phyloP scores from a whole-genome alignment of 208 protist species.

The Wallacemonas sp. region DNA sequence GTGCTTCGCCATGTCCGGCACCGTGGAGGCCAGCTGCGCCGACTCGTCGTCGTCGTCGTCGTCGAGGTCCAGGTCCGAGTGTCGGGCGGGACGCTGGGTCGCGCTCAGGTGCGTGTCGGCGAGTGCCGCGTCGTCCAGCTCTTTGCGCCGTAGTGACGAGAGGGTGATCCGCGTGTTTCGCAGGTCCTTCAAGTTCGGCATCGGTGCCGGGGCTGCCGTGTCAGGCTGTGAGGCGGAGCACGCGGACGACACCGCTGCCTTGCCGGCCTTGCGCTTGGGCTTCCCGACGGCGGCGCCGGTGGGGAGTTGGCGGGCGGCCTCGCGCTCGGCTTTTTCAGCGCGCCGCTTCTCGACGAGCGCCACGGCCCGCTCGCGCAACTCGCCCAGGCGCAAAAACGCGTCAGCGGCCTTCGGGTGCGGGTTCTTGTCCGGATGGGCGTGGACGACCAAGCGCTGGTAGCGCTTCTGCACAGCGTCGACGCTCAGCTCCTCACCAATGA shows the following conservation, averaged over 20 bases:
- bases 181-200: slow-evolving; percentile 36
- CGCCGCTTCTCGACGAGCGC: slow-evolving; percentile 23
- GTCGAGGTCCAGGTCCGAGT: slow-evolving; percentile 13
- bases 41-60: slow-evolving; percentile 26
- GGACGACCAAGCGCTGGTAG: slow-evolving; percentile 78
- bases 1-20: slow-evolving; percentile 22
- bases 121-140: slow-evolving; percentile 61
- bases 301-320: not conserved
- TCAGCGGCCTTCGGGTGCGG: slow-evolving; percentile 67
- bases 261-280: slow-evolving; percentile 1
- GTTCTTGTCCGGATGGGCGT: slow-evolving; percentile 90
- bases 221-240: slow-evolving; percentile 11
- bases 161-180: slow-evolving; percentile 68
- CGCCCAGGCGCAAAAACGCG: slow-evolving; percentile 70
- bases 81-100: slow-evolving; percentile 24
- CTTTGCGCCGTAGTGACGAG: slow-evolving; percentile 74
- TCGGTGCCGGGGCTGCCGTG: too few species aligned
- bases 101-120: slow-evolving; percentile 35
- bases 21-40: slow-evolving; percentile 36
- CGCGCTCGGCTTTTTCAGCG: not conserved
- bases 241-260: not conserved
- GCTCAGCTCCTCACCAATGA: slow-evolving; percentile 28
- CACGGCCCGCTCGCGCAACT: slow-evolving; percentile 54
- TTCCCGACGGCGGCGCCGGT: not conserved
- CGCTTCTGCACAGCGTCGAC: slow-evolving; percentile 57